Conservation (phyloP, 2,329 filamentous ascomycete species). For the Calonectria pseudoturangicola region DNA sequence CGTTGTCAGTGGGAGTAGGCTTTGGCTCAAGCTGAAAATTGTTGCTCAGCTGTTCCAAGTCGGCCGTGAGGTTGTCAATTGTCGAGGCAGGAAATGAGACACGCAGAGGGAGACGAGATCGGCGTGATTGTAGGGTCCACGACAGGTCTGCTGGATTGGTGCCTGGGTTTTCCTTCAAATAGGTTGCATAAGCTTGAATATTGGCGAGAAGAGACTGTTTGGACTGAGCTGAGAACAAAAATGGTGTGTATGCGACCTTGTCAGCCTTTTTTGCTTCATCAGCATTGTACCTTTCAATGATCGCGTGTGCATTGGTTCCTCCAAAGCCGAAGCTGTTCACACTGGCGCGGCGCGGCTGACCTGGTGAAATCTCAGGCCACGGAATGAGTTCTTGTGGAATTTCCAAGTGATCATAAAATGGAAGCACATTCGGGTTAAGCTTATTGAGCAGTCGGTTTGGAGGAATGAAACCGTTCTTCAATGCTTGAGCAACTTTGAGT, state of each 20-base stretch:
- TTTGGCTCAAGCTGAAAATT: constrained; percentile 27
- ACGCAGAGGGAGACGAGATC: constrained; percentile 6
- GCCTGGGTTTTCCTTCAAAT: constrained; percentile 7
- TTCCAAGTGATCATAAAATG: constrained; percentile 49
- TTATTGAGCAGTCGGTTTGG: constrained; percentile 57
- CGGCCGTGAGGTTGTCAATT: constrained; percentile 32
- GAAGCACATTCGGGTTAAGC: constrained; percentile 54
- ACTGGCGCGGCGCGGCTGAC: constrained; percentile 45
- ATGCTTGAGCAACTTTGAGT: constrained; percentile 43
- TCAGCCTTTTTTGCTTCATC: neutral
- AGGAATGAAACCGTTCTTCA: constrained; percentile 49
- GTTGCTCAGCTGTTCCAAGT: constrained; percentile 48
- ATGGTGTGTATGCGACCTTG: constrained; percentile 21
- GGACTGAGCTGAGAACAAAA: constrained; percentile 39
- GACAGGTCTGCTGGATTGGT: neutral
- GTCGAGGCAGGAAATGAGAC: constrained; percentile 12
- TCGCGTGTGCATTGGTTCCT: constrained; percentile 65
- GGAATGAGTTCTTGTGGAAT: constrained; percentile 45
- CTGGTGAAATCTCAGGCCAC: constrained; percentile 45
- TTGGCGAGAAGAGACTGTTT: constrained; percentile 1
- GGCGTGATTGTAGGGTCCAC: constrained; percentile 15
- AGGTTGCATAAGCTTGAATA: neutral
- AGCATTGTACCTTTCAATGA: constrained; percentile 52
- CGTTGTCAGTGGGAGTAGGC: constrained; percentile 32
- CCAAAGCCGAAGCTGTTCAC: constrained; percentile 63